Conservation (phyloP, 2,329 filamentous ascomycete genomes). For the Calonectria pseudoreteaudii region DNA sequence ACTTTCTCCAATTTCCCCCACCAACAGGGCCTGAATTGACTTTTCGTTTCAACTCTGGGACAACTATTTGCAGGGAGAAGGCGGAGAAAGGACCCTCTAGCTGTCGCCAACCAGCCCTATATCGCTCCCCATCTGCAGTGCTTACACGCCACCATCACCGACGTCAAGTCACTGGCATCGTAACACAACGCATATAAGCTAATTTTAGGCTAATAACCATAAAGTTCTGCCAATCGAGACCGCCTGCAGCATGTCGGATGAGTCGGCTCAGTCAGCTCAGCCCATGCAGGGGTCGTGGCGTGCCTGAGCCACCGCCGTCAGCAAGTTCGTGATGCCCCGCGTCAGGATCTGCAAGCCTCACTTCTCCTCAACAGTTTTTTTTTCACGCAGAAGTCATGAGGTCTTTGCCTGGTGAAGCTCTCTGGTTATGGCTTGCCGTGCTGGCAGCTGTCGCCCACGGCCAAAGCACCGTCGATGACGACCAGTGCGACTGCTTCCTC, state of each 20-base stretch:
- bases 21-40: not conserved
- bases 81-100: not conserved
- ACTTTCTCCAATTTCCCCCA: not conserved
- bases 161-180: not conserved
- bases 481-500: constrained; percentile 46
- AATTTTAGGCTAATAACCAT: constrained; percentile 8
- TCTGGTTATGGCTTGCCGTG: not conserved
- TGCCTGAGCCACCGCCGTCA: not conserved
- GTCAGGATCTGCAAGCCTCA: not conserved
- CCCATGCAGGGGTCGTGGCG: constrained; percentile 1
- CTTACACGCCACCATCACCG: not conserved
- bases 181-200: not conserved
- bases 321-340: constrained; percentile 1
- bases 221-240: not conserved
- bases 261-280: not conserved
- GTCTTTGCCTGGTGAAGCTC: not conserved
- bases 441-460: constrained; percentile 28
- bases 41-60: not conserved
- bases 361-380: not conserved
- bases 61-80: not conserved
- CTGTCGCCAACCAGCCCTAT: too few relatives aligned
- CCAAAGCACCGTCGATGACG: constrained; percentile 29
- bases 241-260: not conserved
- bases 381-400: not conserved
- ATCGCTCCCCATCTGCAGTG: not conserved